phyloP scores from a whole-genome alignment of 2,329 filamentous ascomycete species.

The Grosmannia huntii region DNA sequence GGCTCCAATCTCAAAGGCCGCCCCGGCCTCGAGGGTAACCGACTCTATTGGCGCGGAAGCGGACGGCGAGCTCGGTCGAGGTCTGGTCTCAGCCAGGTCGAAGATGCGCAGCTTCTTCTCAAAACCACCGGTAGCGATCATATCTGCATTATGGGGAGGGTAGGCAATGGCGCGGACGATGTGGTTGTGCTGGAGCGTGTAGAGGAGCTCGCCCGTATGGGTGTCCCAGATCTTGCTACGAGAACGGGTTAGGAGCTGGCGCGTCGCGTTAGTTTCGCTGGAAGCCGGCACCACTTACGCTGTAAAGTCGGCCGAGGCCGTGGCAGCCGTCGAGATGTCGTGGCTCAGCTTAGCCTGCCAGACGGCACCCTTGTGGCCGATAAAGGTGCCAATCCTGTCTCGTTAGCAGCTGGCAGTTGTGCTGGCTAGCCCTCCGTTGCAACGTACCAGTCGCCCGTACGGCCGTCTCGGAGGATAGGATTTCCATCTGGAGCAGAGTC shows the following conservation, averaged over 20 bases:
- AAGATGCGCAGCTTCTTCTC: conserved; percentile 96
- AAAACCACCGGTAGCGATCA: conserved; percentile 84
- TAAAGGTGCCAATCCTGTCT: conserved; percentile 85
- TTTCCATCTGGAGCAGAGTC: conserved; percentile 61
- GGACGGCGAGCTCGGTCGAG: conserved; percentile 20
- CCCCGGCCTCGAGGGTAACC: conserved; percentile 43
- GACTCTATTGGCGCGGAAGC: conserved; percentile 21
- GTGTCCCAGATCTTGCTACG: conserved; percentile 91
- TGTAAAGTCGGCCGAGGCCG: conserved; percentile 90
- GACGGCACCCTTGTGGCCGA: conserved; percentile 95
- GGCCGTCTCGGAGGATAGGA: conserved; percentile 92
- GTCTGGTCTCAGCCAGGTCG: conserved; percentile 56
- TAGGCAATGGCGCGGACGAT: conserved; percentile 93
- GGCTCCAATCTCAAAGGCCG: conserved; percentile 74
- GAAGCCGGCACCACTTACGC: conserved; percentile 43
- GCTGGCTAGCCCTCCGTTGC: not conserved
- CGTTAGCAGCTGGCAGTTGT: not conserved
- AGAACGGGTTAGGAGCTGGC: not conserved
- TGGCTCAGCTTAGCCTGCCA: conserved; percentile 90
- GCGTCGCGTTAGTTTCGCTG: too few species aligned
- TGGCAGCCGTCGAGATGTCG: conserved; percentile 78
- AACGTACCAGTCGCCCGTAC: conserved; percentile 79
- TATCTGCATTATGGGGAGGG: conserved; percentile 64
- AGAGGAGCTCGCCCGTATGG: conserved; percentile 78
- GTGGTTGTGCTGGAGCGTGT: conserved; percentile 81